Evolutionary conservation across 2,329 filamentous ascomycete genomes (phyloP).

Genomic region (Xylaria multiplex): DNA sequence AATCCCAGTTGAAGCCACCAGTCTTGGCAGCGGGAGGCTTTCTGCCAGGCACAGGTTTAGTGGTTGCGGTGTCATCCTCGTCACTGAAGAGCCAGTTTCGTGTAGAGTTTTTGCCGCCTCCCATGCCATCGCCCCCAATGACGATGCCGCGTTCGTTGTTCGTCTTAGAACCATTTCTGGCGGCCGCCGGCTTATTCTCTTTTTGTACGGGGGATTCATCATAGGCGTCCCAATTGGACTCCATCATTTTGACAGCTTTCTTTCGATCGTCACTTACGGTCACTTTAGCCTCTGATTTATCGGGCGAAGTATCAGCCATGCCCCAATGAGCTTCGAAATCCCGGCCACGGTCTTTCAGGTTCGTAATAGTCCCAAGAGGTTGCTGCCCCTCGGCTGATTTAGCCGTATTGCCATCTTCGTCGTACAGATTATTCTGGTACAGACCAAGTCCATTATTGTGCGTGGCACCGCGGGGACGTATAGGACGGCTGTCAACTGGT

Average conservation of each 20-base stretch:
- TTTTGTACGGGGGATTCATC: constrained; percentile 67
- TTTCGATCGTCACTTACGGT: constrained; percentile 67
- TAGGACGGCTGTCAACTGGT: constrained; percentile 59
- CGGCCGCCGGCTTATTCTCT: constrained; percentile 56
- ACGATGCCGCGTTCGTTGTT: constrained; percentile 54
- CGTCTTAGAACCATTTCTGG: constrained; percentile 42
- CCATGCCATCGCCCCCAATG: constrained; percentile 74
- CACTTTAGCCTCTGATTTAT: constrained; percentile 54
- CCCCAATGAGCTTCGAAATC: constrained; percentile 82
- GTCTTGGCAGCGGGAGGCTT: constrained; percentile 47
- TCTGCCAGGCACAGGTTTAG: constrained; percentile 53
- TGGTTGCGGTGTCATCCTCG: constrained; percentile 55
- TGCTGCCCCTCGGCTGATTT: constrained; percentile 52
- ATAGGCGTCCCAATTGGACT: constrained; percentile 68
- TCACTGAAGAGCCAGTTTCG: constrained; percentile 69
- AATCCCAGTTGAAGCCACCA: constrained; percentile 50
- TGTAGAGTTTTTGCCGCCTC: constrained; percentile 64
- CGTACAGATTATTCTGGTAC: constrained; percentile 81
- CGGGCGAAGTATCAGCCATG: constrained; percentile 73
- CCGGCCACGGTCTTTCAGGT: constrained; percentile 77
- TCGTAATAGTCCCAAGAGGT: constrained; percentile 74
- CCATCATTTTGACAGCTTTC: constrained; percentile 79
- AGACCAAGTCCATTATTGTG: constrained; percentile 76
- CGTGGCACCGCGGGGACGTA: constrained; percentile 62
- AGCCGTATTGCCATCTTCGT: constrained; percentile 61